phyloP scores from a whole-genome alignment of 148 eudicot species.

The Silene latifolia region DNA sequence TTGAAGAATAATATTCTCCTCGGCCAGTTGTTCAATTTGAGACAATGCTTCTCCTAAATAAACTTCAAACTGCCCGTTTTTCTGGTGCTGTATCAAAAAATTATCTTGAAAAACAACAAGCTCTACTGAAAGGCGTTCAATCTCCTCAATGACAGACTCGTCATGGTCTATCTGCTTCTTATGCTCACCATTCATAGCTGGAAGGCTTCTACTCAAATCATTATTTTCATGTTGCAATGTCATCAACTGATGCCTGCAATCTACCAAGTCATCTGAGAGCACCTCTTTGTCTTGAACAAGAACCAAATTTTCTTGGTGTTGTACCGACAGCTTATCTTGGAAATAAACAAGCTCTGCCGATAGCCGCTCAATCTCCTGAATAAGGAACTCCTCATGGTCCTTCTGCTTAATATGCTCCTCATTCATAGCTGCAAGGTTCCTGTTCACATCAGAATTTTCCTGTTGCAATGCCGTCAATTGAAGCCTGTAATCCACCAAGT shows the following conservation, averaged over 20 bases:
- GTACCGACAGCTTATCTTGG: conserved; percentile 40
- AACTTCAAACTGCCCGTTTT: conserved; percentile 39
- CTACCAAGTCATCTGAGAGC: conserved; percentile 6
- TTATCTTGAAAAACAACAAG: conserved; percentile 39
- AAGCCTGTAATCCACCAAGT: conserved; percentile 38
- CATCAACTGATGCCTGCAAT: conserved; percentile 10
- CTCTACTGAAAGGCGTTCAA: conserved; percentile 41
- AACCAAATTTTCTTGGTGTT: conserved; percentile 32
- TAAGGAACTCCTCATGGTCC: conserved; percentile 33
- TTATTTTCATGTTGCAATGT: background rate
- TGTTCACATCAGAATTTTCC: conserved; percentile 41
- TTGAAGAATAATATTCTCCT: conserved; percentile 47
- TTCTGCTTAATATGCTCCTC: conserved; percentile 43
- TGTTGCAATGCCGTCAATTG: conserved; percentile 30
- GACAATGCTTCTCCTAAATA: conserved; percentile 49
- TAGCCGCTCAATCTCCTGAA: conserved; percentile 42
- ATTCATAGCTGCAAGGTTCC: conserved; percentile 21
- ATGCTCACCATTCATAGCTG: conserved; percentile 32
- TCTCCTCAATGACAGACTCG: conserved; percentile 33
- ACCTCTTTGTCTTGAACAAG: conserved; percentile 8
- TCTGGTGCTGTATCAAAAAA: conserved; percentile 40
- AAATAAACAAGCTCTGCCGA: conserved; percentile 38
- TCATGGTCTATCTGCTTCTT: conserved; percentile 37
- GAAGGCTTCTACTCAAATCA: conserved; percentile 31
- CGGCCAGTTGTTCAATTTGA: conserved; percentile 50